Evolutionary conservation across 179 eudicot genomes (phyloP).

Genomic region (Actinidia chinensis): DNA sequence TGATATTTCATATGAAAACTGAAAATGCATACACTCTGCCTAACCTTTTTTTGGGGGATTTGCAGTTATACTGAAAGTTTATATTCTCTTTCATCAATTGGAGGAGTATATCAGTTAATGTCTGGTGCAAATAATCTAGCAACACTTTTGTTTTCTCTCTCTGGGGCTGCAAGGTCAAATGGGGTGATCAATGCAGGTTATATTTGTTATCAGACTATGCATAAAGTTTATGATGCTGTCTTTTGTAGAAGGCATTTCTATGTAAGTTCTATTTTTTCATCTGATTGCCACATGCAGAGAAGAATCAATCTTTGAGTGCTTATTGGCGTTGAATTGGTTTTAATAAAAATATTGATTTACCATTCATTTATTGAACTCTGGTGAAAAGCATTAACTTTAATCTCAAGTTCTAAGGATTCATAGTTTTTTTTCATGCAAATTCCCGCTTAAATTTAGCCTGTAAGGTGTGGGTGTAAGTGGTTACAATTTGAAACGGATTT

Average conservation of each 20-base stretch:
- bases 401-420: not conserved
- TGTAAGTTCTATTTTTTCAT: constrained; percentile 41
- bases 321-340: not conserved
- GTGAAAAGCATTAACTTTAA: not conserved
- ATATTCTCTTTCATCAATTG: constrained; percentile 76
- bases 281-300: not conserved
- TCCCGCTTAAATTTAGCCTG: not conserved
- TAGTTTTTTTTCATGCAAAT: not conserved
- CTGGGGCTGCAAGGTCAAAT: constrained; percentile 82
- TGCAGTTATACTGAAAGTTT: constrained; percentile 91
- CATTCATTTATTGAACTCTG: not conserved
- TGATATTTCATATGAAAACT: not conserved
- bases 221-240: constrained; percentile 55
- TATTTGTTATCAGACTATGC: constrained; percentile 67
- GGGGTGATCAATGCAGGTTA: constrained; percentile 93
- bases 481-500: not conserved
- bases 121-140: constrained; percentile 50
- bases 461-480: not conserved
- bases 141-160: constrained; percentile 62
- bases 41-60: not conserved
- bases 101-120: constrained; percentile 67
- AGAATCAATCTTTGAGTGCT: not conserved
- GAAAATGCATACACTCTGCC: not conserved
- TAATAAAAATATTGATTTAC: no score
- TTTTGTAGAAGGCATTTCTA: constrained; percentile 37